Evolutionary conservation across 2,329 filamentous ascomycete species (phyloP).

Genomic region (Colletotrichum limetticola): DNA sequence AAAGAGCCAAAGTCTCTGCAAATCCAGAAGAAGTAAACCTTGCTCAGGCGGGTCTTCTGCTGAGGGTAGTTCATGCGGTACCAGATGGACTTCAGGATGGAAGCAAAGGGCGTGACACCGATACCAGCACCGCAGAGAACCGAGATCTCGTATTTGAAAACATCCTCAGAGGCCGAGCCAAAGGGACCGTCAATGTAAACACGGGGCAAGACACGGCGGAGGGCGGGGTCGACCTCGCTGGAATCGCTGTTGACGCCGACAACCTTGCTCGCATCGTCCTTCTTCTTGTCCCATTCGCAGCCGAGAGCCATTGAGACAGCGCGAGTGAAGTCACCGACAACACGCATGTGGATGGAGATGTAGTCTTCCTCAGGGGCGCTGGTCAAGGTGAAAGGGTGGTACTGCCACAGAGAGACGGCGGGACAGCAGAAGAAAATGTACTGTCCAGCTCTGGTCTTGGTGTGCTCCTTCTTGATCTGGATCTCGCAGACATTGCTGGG

Average conservation of each 20-base stretch:
- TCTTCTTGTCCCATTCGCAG: conserved; percentile 76
- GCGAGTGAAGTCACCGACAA: conserved; percentile 84
- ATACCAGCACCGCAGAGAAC: conserved; percentile 86
- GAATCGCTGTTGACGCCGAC: conserved; percentile 73
- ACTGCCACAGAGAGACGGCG: conserved; percentile 87
- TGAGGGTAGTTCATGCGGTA: conserved; percentile 91
- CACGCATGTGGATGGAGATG: conserved; percentile 86
- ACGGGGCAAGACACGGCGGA: conserved; percentile 79
- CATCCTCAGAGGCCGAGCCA: conserved; percentile 86
- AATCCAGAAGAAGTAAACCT: conserved; percentile 95
- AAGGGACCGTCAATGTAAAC: conserved; percentile 89
- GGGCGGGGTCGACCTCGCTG: conserved; percentile 72
- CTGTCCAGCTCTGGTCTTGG: conserved; percentile 82
- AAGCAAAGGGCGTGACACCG: conserved; percentile 87
- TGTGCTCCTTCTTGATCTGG: conserved; percentile 91
- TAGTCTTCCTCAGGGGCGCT: conserved; percentile 91
- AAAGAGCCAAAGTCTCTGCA: conserved; percentile 89
- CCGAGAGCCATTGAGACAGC: conserved; percentile 76
- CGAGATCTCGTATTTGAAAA: conserved; percentile 88
- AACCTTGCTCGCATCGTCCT: conserved; percentile 70
- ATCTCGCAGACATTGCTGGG: conserved; percentile 91
- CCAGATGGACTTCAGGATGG: conserved; percentile 91
- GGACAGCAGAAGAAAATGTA: conserved; percentile 93
- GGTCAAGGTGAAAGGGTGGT: conserved; percentile 88
- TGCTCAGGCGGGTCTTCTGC: conserved; percentile 80